Evolutionary conservation across 2,329 filamentous ascomycete genomes (phyloP), one percentile per base, ranked within the genome.

Genomic region (Paecilomyces sp.): DNA sequence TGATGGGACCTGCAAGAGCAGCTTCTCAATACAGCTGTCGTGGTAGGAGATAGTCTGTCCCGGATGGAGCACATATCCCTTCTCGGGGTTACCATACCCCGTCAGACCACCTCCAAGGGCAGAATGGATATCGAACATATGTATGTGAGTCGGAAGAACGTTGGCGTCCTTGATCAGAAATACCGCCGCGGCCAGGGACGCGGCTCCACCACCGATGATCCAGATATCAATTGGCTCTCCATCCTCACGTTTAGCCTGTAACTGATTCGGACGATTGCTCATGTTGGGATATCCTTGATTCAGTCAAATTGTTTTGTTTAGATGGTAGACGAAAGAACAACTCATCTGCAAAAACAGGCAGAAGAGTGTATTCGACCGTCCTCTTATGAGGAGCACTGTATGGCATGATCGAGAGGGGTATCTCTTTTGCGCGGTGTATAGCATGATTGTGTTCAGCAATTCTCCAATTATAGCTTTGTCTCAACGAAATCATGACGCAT

Each of bases 141-240:
- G 73, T 62, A 76, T 71, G 56, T 74, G 68, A 1, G 62, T 47
- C 0, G 66, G 67, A 0, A 72, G 70, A 33, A 76, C 66, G 31
- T 71, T 66, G 24, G 68, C 72, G 58, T 76, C 70, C 6, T 68
- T 66, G 52, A 77, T 70, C 13, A 76, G 68, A 58, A 74, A 70
- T n/a, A 71, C 68, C 3, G 72, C 70, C 3, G 74, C 68, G 12
- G 75, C 67, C 22, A 76, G 65, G 1, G 71, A 72, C 3, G 73
- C 70, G 25, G 76, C 69, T 28, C 73, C 74, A 15, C 71, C 66
- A 34, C 74, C 74, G n/a, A 77, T 64, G 12, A 77, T 67, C 68
- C 70, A 76, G 18, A 47, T 22, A 15, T 47, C 41, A 47, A 47
- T 47, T 22, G 41, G 41, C 7, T 47, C 41, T n/a, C 41, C 41